phyloP scores from a whole-genome alignment of 495 filamentous ascomycete genomes.

The Talaromyces proteolyticus region DNA sequence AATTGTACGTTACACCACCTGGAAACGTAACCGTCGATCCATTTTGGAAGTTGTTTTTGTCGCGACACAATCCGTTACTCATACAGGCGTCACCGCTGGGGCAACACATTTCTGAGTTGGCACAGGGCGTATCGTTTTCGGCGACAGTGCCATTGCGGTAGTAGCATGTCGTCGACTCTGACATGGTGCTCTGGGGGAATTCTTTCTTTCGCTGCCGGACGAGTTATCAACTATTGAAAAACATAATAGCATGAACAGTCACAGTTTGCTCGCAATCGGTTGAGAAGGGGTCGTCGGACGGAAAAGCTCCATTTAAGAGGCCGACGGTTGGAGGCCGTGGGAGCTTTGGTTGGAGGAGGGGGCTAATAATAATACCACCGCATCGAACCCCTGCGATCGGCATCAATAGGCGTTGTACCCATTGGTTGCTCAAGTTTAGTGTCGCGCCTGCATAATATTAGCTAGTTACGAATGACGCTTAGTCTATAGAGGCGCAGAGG shows the following conservation, averaged over 20 bases:
- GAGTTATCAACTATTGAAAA: background rate
- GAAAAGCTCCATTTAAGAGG: background rate
- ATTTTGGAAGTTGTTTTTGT: conserved; percentile 1
- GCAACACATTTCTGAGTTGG: conserved; percentile 1
- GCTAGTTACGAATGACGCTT: no score
- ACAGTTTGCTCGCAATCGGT: background rate
- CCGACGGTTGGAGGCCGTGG: no score
- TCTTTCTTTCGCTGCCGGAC: background rate
- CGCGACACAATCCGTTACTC: conserved; percentile 1
- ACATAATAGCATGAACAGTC: background rate
- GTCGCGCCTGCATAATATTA: no score
- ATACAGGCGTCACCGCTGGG: background rate
- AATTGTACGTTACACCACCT: background rate
- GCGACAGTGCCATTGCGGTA: conserved; percentile 4
- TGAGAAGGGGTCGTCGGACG: background rate
- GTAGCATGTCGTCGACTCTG: conserved; percentile 1
- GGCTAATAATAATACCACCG: background rate
- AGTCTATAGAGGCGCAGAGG: no score
- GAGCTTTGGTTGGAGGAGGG: background rate
- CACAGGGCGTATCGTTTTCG: conserved; percentile 1
- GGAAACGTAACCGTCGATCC: background rate
- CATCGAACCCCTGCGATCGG: background rate
- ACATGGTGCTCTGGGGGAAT: background rate
- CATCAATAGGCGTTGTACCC: no score
- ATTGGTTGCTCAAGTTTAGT: no score